A percentile compares a stretch with the other conserved stretches of the same genome.
phyloP scores from a whole-genome alignment of 1,284 basidiomycete species.

The Ceratobasidium sp. region DNA sequence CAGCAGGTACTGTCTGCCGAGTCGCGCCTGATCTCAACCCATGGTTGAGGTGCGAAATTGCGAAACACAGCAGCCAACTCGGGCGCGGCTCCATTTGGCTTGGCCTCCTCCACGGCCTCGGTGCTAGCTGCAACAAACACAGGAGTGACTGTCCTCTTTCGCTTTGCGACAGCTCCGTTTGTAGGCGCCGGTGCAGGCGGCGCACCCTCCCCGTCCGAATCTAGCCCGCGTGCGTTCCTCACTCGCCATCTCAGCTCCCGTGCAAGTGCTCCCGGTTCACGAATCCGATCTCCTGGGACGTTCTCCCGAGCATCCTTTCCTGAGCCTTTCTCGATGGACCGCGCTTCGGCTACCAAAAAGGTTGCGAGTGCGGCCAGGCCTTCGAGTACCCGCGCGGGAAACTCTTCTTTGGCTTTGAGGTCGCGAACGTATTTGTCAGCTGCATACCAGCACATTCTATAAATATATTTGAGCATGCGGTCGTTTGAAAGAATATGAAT shows the following conservation, averaged over 20 bases:
- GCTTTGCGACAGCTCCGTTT: slow-evolving; percentile 38
- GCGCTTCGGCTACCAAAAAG: slow-evolving; percentile 80
- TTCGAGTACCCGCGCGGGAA: slow-evolving; percentile 68
- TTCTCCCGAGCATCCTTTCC: slow-evolving; percentile 78
- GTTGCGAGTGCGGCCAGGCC: slow-evolving; percentile 73
- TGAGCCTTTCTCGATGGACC: slow-evolving; percentile 68
- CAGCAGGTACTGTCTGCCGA: slow-evolving; percentile 30
- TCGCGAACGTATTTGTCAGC: slow-evolving; percentile 78
- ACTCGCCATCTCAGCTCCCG: slow-evolving; percentile 84
- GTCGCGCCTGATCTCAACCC: slow-evolving; percentile 25
- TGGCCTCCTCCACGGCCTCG: slow-evolving; percentile 43
- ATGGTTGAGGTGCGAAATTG: slow-evolving; percentile 12
- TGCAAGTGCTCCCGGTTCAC: slow-evolving; percentile 77
- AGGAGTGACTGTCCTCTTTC: slow-evolving; percentile 63
- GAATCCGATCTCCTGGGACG: slow-evolving; percentile 78
- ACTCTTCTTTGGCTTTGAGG: slow-evolving; percentile 67
- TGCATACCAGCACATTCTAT: slow-evolving; percentile 88
- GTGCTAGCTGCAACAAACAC: slow-evolving; percentile 48
- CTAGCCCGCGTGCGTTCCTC: slow-evolving; percentile 65
- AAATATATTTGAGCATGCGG: slow-evolving; percentile 31
- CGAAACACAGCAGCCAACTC: slow-evolving; percentile 8
- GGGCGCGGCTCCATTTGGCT: slow-evolving; percentile 53
- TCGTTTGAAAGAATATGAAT: background rate
- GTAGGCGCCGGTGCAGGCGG: background rate
- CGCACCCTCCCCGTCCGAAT: slow-evolving; percentile 70